A percentile compares a stretch with the other conserved stretches of the same genome.
Conservation (phyloP, 169 alveolate genomes). For the Ichthyophthirius multifiliis region DNA sequence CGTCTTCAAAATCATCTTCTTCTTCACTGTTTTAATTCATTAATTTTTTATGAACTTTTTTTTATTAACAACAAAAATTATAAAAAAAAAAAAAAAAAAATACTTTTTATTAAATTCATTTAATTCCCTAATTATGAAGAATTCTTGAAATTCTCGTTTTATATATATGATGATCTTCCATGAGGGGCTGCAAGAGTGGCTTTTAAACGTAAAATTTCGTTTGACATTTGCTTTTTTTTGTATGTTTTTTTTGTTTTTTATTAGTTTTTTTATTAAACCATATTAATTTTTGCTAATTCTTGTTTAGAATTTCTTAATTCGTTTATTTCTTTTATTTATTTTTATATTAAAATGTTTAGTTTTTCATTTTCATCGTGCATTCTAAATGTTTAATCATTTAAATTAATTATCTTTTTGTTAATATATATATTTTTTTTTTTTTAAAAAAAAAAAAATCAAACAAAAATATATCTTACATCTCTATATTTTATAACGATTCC, state of each 20-base stretch:
- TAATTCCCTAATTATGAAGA: not conserved
- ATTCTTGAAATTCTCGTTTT: not conserved
- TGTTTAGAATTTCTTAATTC: not conserved
- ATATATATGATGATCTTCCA: not conserved
- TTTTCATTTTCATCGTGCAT: slow-evolving; percentile 12
- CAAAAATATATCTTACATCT: slow-evolving; percentile 4
- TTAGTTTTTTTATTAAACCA: not conserved
- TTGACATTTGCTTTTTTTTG: not conserved
- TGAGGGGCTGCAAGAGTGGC: not conserved
- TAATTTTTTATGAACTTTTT: not conserved
- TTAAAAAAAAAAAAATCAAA: not conserved
- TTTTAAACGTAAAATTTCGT: not conserved
- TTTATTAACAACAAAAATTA: not conserved
- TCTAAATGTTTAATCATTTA: not conserved
- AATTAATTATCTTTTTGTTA: slow-evolving; percentile 3
- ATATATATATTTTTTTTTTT: not conserved
- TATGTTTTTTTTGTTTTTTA: not conserved
- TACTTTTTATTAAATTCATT: slow-evolving; percentile 1
- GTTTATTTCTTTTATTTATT: not conserved
- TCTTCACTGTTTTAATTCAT: not conserved
- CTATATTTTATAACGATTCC: slow-evolving; percentile 35
- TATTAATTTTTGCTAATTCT: not conserved
- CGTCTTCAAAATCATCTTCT: not conserved
- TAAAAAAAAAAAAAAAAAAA: not conserved
- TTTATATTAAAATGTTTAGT: not conserved